Evolutionary conservation across 2,329 filamentous ascomycete genomes (phyloP).

Genomic region (Cryphonectria radicalis): DNA sequence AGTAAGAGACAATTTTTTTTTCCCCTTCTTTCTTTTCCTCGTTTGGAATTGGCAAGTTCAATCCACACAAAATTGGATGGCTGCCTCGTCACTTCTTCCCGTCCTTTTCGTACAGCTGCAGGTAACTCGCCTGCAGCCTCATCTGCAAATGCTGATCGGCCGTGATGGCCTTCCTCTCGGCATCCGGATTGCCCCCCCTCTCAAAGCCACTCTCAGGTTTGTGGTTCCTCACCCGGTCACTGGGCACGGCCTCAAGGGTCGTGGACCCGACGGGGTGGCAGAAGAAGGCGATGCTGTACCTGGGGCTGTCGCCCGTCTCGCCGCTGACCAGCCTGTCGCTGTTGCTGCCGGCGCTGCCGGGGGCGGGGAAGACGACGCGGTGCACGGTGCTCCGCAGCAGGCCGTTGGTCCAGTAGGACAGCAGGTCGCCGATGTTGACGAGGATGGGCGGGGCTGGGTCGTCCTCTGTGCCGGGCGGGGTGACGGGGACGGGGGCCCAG

Average conservation of each 20-base stretch:
- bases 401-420: constrained; percentile 89
- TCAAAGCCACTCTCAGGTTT: constrained; percentile 36
- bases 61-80: neutral
- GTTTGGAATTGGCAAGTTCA: neutral
- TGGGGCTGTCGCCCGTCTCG: constrained; percentile 54
- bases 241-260: constrained; percentile 62
- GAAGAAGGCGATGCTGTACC: constrained; percentile 72
- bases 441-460: constrained; percentile 74
- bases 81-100: constrained; percentile 1
- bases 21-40: no score
- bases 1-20: neutral
- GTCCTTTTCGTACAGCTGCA: constrained; percentile 52
- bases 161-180: constrained; percentile 61
- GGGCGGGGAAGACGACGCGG: constrained; percentile 73
- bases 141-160: constrained; percentile 67
- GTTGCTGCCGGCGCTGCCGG: constrained; percentile 45
- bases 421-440: constrained; percentile 73
- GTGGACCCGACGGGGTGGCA: constrained; percentile 64
- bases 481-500: constrained; percentile 67
- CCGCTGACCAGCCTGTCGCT: constrained; percentile 38
- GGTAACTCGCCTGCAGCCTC: constrained; percentile 63
- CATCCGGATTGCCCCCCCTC: constrained; percentile 48
- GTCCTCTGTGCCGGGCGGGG: constrained; percentile 61
- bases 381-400: constrained; percentile 87
- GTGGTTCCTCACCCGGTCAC: constrained; percentile 53